phyloP scores from a whole-genome alignment of 805 yeast genomes.

The Ogataea corticis region DNA sequence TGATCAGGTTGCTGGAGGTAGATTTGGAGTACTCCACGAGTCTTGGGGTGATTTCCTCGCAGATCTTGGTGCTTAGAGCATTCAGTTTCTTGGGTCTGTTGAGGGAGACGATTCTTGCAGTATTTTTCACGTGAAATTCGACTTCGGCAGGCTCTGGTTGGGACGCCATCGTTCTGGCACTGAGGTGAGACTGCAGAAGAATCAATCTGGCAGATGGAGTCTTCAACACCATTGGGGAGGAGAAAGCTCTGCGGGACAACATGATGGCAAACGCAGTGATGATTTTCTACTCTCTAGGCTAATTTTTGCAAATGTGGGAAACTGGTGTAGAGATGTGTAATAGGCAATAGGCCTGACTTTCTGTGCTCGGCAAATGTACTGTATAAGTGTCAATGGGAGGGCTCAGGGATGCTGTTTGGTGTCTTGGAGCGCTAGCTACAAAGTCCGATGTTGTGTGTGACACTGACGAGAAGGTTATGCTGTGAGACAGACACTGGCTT shows the following conservation, averaged over 20 bases:
- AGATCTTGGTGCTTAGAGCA: constrained; percentile 79
- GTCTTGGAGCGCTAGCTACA: too few relatives aligned
- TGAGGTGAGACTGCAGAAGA: constrained; percentile 9
- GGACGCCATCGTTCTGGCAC: constrained; percentile 26
- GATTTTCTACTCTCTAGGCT: too few relatives aligned
- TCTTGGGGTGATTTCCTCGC: constrained; percentile 67
- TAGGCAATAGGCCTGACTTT: too few relatives aligned
- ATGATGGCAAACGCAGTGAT: not conserved
- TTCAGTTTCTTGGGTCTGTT: constrained; percentile 84
- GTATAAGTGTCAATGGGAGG: too few relatives aligned
- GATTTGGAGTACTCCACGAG: constrained; percentile 76
- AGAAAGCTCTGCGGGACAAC: not conserved
- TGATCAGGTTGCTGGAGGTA: constrained; percentile 58
- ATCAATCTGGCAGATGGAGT: constrained; percentile 10
- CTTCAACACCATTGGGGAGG: too few relatives aligned
- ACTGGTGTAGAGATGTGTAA: not conserved
- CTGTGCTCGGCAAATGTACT: too few relatives aligned
- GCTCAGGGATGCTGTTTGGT: too few relatives aligned
- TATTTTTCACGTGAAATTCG: constrained; percentile 58
- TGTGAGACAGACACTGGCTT: too few relatives aligned
- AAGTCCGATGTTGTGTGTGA: too few relatives aligned
- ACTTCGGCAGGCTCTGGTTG: constrained; percentile 46
- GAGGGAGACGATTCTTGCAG: constrained; percentile 70
- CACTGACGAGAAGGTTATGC: too few relatives aligned
- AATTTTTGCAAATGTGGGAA: too few relatives aligned